Base-by-base conservation (phyloP, 768 basidiomycete genomes). In the Dictyophora rubrovolvata region DNA sequence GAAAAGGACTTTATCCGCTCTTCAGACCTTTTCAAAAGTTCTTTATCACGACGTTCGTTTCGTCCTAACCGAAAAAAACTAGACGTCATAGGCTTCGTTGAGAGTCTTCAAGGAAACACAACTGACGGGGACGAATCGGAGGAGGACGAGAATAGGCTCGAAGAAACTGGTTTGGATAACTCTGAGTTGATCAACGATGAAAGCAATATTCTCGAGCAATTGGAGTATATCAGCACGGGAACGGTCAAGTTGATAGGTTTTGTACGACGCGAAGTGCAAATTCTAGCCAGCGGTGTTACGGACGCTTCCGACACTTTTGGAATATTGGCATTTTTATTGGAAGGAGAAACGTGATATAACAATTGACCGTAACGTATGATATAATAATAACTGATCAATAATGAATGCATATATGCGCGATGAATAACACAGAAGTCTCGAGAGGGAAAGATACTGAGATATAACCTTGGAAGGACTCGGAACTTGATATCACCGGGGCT, bases 171-270 rank as follows among this genome's bases (percentile, higher is more conserved):
- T 33, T 60, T 59, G 50, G 53, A 48, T 5, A 54, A 11, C 8
- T 49, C 53, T 21, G 23, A 17, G 8, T n/a, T 55, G 11, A 28
- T 12, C 28, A 53, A 33, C 22, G 70, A 68, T 9, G 80, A 79
- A 12, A 80, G 77, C 35, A 77, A 76, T 54, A 73, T 79, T n/a
- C 70, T 75, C 54, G 70, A 68, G 20, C 74, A 74, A 23, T 67
- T 88, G 58, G 83, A 86, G 59, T 84, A 77, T 68, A 78, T 89
- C 77, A 79, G 83, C 10, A 69, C 69, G 1, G 87, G 90, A 66
- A 71, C 90, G 52, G 86, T 89, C 66, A 81, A 81, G 21, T 70
- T 89, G 35, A 84, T 90, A 21, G 73, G 83, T 37, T 87, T 87
- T 67, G 66, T 90, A 5, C 71, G 85, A 48, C 73, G 86, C 28